Evolutionary conservation across 2,329 filamentous ascomycete genomes (phyloP).

Genomic region (Paraconiothyrium brasiliense): DNA sequence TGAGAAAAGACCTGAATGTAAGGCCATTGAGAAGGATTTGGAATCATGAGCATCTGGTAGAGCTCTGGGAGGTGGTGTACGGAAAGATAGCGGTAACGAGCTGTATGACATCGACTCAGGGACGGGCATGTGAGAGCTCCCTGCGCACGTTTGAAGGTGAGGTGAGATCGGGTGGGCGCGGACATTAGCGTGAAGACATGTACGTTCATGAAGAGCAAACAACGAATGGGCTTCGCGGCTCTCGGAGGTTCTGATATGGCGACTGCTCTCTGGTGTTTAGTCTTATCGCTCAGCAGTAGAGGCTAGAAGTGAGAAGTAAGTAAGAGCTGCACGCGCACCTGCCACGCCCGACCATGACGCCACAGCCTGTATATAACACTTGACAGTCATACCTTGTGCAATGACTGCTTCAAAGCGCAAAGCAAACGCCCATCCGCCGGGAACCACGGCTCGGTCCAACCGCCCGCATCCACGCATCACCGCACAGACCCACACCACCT

Average conservation of each 20-base stretch:
- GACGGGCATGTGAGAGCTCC: background rate
- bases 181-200: constrained; percentile 3
- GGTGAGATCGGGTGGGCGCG: constrained; percentile 8
- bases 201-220: constrained; percentile 1
- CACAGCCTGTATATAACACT: background rate
- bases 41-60: constrained; percentile 4
- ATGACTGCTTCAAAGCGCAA: background rate
- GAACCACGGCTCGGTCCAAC: constrained; percentile 2
- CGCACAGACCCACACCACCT: constrained; percentile 1
- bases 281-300: constrained; percentile 1
- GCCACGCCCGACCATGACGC: constrained; percentile 2
- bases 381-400: background rate
- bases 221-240: background rate
- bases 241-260: background rate
- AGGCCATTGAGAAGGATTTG: too few species aligned
- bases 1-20: constrained; percentile 33
- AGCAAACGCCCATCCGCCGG: background rate
- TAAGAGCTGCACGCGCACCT: background rate
- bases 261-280: background rate
- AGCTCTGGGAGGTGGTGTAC: constrained; percentile 18
- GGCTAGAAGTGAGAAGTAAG: background rate
- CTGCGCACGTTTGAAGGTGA: background rate
- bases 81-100: too few species aligned
- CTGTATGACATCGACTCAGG: background rate
- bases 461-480: background rate